Evolutionary conservation across 202 grass and related monocot species (phyloP).

Genomic region (Panicum virgatum): DNA sequence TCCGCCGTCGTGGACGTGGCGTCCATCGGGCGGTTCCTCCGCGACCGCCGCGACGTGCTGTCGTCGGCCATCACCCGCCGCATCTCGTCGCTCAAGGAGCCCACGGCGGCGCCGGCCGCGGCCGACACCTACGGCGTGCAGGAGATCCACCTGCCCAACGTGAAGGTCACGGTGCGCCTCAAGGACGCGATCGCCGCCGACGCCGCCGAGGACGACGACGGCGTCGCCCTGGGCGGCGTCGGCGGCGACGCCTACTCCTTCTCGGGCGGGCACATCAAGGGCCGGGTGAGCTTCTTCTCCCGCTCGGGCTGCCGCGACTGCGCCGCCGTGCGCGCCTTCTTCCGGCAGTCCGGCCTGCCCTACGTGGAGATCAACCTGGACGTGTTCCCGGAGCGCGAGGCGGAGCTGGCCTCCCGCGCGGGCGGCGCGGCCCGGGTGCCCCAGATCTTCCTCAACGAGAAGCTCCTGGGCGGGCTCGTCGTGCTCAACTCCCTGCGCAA

Average conservation of each 20-base stretch:
- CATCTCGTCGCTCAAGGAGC: constrained; percentile 78
- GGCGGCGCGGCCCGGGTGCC: constrained; percentile 66
- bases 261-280: constrained; percentile 58
- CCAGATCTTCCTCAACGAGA: constrained; percentile 97
- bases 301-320: constrained; percentile 94
- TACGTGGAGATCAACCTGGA: constrained; percentile 98
- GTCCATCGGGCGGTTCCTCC: constrained; percentile 70
- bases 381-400: constrained; percentile 83
- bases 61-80: constrained; percentile 78
- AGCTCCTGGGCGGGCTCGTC: constrained; percentile 77
- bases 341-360: constrained; percentile 57
- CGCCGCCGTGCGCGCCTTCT: constrained; percentile 78
- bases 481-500: constrained; percentile 93
- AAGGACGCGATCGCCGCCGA: constrained; percentile 50
- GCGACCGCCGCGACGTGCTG: constrained; percentile 62
- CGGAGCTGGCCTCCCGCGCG: constrained; percentile 60
- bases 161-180: constrained; percentile 87
- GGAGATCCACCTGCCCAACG: constrained; percentile 79
- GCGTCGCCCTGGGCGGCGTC: too few species aligned
- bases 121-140: constrained; percentile 42
- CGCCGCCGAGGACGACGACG: neutral
- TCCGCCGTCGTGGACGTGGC: constrained; percentile 62
- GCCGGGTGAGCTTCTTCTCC: constrained; percentile 90
- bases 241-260: too few species aligned
- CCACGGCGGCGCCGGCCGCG: neutral